Base-by-base conservation (phyloP, 768 basidiomycete species). In the Leucocoprinus leucothites region DNA sequence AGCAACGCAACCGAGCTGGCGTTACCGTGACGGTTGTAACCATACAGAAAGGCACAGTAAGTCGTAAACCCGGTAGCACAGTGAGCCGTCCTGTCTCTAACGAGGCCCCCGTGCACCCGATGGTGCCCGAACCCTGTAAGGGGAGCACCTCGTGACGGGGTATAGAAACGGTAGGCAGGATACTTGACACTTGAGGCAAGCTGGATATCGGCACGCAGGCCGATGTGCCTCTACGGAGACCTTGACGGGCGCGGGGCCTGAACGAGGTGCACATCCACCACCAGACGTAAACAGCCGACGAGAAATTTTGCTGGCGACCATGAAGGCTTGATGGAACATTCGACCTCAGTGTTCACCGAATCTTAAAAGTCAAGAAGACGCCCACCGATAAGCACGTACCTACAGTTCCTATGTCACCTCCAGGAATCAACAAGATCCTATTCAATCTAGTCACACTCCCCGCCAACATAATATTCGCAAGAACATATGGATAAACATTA, bases 301-400 rank as follows among this genome's bases (percentile, higher is more conserved):
- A 63, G 91, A 92, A 16, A 89, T 82, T 7, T 87, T 87, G 48
- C 82, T 85, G 0, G 89, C 89, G 13, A 84, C 79, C 85, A 89
- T 85, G 25, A 86, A 74, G 5, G 83, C 88, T 87, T 56, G 14
- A 48, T 18, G 14, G 6, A 24, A 44, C 13, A 21, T 24, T 13
- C 21, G 43, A 13, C 5, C 19, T 13, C 9, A 44, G n/a, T 22
- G 43, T 13, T 2, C 18, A n/a, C n/a, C n/a, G n/a, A n/a, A n/a
- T n/a, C n/a, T n/a, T n/a, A 21, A 44, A 22, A 22, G 13, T 22
- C 21, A 6, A 19, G 38, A 56, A 21, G 24, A 28, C 31, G 60
- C 82, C 61, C 61, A 90, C 89, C 86, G 24, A 89, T 84, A 65
- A 91, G 70, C 6, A 82, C 77, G 57, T 89, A 88, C 79, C 76